A percentile compares a stretch with the other conserved stretches of the same genome.
phyloP scores from a whole-genome alignment of 2,329 filamentous ascomycete species.

The Ceratocystis smalleyi region DNA sequence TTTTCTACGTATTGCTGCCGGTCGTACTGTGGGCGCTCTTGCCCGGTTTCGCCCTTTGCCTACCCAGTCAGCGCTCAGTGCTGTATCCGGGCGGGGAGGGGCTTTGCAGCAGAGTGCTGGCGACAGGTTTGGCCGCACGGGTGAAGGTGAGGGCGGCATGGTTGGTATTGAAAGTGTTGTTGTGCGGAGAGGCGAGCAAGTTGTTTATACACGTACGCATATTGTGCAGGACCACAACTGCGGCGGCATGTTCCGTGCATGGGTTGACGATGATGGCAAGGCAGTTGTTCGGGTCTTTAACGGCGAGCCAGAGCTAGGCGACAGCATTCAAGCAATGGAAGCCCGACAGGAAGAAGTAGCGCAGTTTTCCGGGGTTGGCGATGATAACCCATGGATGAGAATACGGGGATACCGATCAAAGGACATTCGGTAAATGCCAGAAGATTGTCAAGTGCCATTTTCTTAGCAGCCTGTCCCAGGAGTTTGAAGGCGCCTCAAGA shows the following conservation, averaged over 20 bases:
- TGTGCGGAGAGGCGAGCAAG: slow-evolving; percentile 29
- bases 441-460: neutral
- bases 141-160: slow-evolving; percentile 72
- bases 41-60: slow-evolving; percentile 44
- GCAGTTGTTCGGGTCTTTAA: slow-evolving; percentile 37
- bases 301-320: slow-evolving; percentile 15
- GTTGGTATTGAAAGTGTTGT: slow-evolving; percentile 58
- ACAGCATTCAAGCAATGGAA: slow-evolving; percentile 9
- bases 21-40: slow-evolving; percentile 56
- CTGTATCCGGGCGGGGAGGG: slow-evolving; percentile 54
- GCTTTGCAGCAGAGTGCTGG: slow-evolving; percentile 62
- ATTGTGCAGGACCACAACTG: slow-evolving; percentile 72
- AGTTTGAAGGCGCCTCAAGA: neutral
- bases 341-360: slow-evolving; percentile 2
- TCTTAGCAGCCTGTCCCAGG: neutral
- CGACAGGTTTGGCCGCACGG: slow-evolving; percentile 51
- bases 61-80: slow-evolving; percentile 41
- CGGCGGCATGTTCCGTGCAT: slow-evolving; percentile 75
- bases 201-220: slow-evolving; percentile 30
- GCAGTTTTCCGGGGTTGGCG: slow-evolving; percentile 3
- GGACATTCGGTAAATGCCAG: slow-evolving; percentile 3
- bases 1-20: slow-evolving; percentile 58
- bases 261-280: slow-evolving; percentile 47
- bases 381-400: slow-evolving; percentile 11
- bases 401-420: slow-evolving; percentile 12